Evolutionary conservation across 1,284 basidiomycete genomes (phyloP), one percentile per base, ranked within the genome.

Genomic region (Ganoderma sinense): DNA sequence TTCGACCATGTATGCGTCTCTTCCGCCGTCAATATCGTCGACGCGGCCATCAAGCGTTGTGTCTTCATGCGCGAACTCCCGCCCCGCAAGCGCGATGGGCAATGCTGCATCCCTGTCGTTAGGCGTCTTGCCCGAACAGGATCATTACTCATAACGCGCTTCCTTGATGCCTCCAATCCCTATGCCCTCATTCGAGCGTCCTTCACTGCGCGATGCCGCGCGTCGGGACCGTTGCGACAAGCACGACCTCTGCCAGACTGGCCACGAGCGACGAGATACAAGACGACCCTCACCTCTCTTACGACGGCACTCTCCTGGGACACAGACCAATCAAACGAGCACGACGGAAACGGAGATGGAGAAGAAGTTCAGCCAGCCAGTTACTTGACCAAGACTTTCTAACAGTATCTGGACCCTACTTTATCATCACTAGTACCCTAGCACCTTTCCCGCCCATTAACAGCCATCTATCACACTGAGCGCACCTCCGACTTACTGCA

Each of bases 41-140:
- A 75, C 77, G 41, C 73, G 77, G n/a, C 77, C 78, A 11, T 69
- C 77, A 51, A 77, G 77, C 62, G 73, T 77, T 36, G 68, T 76
- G 2, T 76, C 75, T 20, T 70, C 74, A 14, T 72, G 72, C 53
- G 68, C 74, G 6, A 60, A 59, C 18, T 75, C 76, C 18, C 71
- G 78, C 14, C 77, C 77, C 16, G 60, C 75, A 51, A 79, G 78
- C 71, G 77, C 76, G n/a, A 71, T 74, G 73, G 73, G 75, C 53
- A 66, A 68, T 60, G 62, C 68, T 18, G 68, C 56, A 31, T 66
- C 74, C 33, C 62, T 68, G 2, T 68, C 73, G 33, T 62, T 70
- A 40, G 64, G 71, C 41, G 64, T 71, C 23, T 66, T 73, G 18
- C 56, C 70, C 29, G 73, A 74, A 55, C 70, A 69, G 62, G 71